Conservation (phyloP, 2,329 filamentous ascomycete species). For the Mariannaea sp. region DNA sequence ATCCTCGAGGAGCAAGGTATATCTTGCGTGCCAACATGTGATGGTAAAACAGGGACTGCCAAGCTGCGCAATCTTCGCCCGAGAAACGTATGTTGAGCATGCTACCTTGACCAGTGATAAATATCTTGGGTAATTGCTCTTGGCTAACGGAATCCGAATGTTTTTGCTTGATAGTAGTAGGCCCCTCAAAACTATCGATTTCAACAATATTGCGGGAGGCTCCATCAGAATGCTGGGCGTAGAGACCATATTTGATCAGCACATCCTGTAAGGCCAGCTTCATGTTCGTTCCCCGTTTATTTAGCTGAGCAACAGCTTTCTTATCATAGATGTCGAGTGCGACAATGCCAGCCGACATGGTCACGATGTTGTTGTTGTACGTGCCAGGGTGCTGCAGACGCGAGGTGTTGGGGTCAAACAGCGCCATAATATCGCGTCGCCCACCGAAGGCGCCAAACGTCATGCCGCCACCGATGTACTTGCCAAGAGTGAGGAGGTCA, state of each 20-base stretch:
- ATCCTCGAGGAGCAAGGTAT: background rate
- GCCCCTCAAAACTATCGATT: background rate
- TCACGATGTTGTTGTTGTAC: conserved; percentile 67
- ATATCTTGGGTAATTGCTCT: background rate
- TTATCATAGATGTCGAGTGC: conserved; percentile 18
- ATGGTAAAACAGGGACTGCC: background rate
- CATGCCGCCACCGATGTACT: conserved; percentile 67
- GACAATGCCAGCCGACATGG: conserved; percentile 58
- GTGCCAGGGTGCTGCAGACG: conserved; percentile 61
- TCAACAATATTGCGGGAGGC: background rate
- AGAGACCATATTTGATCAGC: background rate
- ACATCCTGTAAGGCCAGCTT: background rate
- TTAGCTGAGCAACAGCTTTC: background rate
- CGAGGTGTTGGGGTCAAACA: conserved; percentile 53
- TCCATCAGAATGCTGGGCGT: background rate
- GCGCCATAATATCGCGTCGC: conserved; percentile 58
- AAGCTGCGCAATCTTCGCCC: background rate
- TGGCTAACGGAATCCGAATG: background rate
- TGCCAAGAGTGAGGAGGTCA: conserved; percentile 66
- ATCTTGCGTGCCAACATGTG: background rate
- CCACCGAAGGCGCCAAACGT: conserved; percentile 69
- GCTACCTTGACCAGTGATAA: background rate
- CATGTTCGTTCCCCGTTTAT: background rate
- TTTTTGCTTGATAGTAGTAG: background rate
- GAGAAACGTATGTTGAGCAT: background rate